A percentile compares a stretch with the other conserved stretches of the same genome.
Conservation (phyloP, 225 moss, liverwort and hornwort species). For the Bryum argenteum region DNA sequence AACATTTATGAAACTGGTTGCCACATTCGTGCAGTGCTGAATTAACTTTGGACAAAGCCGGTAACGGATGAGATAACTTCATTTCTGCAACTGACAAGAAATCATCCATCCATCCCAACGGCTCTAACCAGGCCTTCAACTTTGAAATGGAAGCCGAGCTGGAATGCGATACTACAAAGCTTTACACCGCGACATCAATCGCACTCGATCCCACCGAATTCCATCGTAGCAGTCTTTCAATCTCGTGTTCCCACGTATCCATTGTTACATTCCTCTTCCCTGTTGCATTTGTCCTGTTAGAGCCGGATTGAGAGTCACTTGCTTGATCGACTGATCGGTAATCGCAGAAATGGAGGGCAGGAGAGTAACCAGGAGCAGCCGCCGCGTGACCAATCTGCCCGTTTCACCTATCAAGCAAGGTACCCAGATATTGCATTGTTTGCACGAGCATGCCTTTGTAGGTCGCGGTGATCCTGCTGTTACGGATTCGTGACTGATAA, state of each 20-base stretch:
- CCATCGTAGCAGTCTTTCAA: neutral
- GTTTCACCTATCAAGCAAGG: slow-evolving; percentile 40
- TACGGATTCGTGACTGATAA: no score
- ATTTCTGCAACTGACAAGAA: no score
- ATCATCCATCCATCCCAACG: slow-evolving; percentile 27
- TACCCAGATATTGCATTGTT: neutral
- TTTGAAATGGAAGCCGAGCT: slow-evolving; percentile 23
- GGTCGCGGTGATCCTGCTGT: no score
- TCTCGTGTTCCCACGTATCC: neutral
- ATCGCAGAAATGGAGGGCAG: slow-evolving; percentile 35
- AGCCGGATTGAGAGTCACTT: neutral
- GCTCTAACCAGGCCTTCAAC: slow-evolving; percentile 15
- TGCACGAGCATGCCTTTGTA: no score
- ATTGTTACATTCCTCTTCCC: neutral
- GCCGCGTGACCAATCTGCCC: slow-evolving; percentile 21
- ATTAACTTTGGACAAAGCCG: no score
- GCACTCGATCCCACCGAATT: no score
- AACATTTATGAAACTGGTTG: no score
- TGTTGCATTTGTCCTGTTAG: neutral
- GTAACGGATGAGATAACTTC: no score
- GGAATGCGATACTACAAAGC: slow-evolving; percentile 6
- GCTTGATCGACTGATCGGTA: neutral
- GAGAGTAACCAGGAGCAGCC: slow-evolving; percentile 36
- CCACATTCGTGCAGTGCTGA: no score
- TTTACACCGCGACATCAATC: rapidly evolving